phyloP scores from a whole-genome alignment of 1,284 basidiomycete species.

The Pisolithus thermaeus region DNA sequence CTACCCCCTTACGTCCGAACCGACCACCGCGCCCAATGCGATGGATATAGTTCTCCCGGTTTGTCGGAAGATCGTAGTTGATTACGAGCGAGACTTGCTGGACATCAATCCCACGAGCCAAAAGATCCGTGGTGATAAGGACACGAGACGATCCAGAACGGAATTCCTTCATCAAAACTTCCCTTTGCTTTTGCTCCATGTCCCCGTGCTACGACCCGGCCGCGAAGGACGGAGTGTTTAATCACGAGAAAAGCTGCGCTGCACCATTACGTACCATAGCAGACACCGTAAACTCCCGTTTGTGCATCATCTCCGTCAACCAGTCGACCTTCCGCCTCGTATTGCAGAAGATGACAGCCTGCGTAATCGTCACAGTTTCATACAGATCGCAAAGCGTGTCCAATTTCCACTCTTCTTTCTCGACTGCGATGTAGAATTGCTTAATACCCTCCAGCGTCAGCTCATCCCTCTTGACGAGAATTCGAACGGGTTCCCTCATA shows the following conservation, averaged over 20 bases:
- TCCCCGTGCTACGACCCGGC: constrained; percentile 68
- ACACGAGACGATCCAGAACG: constrained; percentile 92
- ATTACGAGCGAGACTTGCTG: constrained; percentile 94
- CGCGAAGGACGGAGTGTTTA: constrained; percentile 8
- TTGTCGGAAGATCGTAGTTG: constrained; percentile 86
- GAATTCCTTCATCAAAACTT: constrained; percentile 98
- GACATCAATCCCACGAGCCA: constrained; percentile 92
- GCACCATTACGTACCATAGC: constrained; percentile 64
- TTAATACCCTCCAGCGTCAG: constrained; percentile 90
- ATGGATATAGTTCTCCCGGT: constrained; percentile 95
- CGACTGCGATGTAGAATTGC: constrained; percentile 91
- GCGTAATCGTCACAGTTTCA: constrained; percentile 90
- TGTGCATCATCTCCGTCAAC: constrained; percentile 91
- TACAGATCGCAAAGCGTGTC: constrained; percentile 89
- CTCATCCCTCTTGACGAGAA: constrained; percentile 90
- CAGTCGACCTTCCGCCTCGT: constrained; percentile 92
- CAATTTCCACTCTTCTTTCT: constrained; percentile 93
- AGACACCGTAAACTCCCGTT: constrained; percentile 90
- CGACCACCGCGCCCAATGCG: constrained; percentile 94
- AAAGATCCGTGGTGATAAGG: constrained; percentile 90
- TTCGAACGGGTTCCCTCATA: constrained; percentile 88
- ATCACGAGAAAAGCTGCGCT: constrained; percentile 11
- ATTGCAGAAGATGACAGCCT: constrained; percentile 93
- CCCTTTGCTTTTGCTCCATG: constrained; percentile 93
- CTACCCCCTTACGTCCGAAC: constrained; percentile 92